phyloP scores from a whole-genome alignment of 2,329 filamentous ascomycete genomes.

The Xylaria polymorpha region DNA sequence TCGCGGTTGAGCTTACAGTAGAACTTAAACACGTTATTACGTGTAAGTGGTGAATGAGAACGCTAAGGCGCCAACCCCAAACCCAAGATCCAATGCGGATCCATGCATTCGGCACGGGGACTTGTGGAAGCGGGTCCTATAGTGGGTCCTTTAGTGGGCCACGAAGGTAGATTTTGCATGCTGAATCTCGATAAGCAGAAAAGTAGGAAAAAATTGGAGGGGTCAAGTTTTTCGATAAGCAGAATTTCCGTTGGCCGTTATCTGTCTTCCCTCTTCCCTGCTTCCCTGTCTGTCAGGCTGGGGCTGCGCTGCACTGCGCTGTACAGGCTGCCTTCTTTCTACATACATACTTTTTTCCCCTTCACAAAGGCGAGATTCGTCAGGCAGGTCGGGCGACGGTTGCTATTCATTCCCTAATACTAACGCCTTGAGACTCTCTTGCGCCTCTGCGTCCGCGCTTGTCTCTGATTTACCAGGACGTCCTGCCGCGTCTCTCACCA shows the following conservation, averaged over 20 bases:
- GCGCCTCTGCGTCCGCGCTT: constrained; percentile 33
- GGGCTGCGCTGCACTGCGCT: neutral
- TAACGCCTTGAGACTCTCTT: constrained; percentile 34
- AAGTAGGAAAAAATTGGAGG: constrained; percentile 36
- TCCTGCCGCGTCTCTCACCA: constrained; percentile 5
- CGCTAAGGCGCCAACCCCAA: neutral
- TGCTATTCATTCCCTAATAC: constrained; percentile 33
- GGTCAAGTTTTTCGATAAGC: constrained; percentile 40
- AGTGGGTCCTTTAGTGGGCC: constrained; percentile 7
- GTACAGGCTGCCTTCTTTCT: neutral
- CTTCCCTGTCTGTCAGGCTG: constrained; percentile 14
- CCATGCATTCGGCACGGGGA: constrained; percentile 22
- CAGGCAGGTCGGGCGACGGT: constrained; percentile 35
- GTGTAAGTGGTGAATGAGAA: neutral
- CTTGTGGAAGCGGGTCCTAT: constrained; percentile 17
- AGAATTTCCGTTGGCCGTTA: constrained; percentile 33
- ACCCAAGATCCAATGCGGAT: constrained; percentile 9
- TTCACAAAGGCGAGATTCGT: constrained; percentile 26
- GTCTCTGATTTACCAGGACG: constrained; percentile 7
- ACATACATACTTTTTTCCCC: constrained; percentile 21
- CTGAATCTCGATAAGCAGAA: constrained; percentile 34
- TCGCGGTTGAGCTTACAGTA: neutral
- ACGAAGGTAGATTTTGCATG: constrained; percentile 24
- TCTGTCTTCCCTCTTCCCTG: constrained; percentile 12
- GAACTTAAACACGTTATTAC: neutral